These are phyloP conservation scores for Beauveria bassiana DNA, from an alignment of 2,329 filamentous ascomycete genomes.

Conservation along the genomic window DNA sequence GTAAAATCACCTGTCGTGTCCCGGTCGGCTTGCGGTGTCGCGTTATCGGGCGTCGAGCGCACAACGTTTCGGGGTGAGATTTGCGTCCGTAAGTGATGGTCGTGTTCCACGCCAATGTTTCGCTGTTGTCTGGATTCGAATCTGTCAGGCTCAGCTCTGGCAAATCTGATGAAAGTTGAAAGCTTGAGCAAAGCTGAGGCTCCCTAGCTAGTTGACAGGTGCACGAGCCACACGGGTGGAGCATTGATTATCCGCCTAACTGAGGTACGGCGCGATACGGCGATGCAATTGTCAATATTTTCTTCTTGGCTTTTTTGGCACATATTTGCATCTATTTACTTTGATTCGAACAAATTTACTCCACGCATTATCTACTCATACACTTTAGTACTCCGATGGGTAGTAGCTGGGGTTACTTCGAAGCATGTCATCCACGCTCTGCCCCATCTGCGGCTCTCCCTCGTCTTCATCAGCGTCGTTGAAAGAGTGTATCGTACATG, in stretches of 20 bases:
- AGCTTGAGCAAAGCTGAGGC: neutral
- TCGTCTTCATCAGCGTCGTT: constrained; percentile 59
- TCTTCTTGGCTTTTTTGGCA: neutral
- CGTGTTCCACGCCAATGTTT: neutral
- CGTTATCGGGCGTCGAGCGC: neutral
- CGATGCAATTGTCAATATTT: neutral
- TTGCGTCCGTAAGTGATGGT: neutral
- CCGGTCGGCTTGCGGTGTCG: neutral
- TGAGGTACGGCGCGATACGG: too few species aligned
- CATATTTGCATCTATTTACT: neutral
- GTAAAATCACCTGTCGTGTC: neutral
- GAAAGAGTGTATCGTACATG: constrained; percentile 71
- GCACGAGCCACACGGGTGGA: constrained; percentile 11
- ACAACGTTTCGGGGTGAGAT: neutral
- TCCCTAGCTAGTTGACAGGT: neutral
- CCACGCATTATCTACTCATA: neutral
- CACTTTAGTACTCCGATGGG: constrained; percentile 2
- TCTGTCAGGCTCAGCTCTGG: neutral
- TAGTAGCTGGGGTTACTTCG: constrained; percentile 27
- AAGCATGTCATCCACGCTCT: constrained; percentile 53
- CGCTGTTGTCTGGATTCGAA: neutral
- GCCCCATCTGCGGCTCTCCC: constrained; percentile 51
- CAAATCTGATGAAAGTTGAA: neutral
- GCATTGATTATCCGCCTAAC: constrained; percentile 9
- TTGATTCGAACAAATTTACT: neutral